Base-by-base conservation (phyloP, 2,329 filamentous ascomycete species). In the Scorias spongiosa region DNA sequence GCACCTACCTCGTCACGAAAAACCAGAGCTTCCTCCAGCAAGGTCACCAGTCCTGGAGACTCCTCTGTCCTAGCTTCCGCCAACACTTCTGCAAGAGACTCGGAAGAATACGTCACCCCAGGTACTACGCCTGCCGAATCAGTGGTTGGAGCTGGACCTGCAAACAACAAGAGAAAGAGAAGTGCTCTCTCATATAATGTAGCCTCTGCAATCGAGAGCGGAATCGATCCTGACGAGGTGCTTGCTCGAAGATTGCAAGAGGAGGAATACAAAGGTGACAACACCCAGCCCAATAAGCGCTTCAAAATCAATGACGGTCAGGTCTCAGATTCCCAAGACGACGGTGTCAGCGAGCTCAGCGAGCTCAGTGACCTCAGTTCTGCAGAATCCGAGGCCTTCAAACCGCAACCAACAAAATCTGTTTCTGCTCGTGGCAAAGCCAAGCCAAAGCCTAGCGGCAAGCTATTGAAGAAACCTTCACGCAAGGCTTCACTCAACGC, bases 41-140 rank as follows among this genome's bases (percentile, higher is more conserved):
- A 40, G 18, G 11, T 14, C 17, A 12, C 4, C 12, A 40, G 14
- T 11, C 14, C 38, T 29, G 10, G 29, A 15, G 46, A 42, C 36
- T 46, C 44, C 12, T 14, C 40, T 41, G 37, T 43, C 41, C 48
- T 46, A 29, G 37, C 43, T 4, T 47, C 46, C 2, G 46, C 48
- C 6, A 53, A 46, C 47, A 48, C 46, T 18, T 57, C 57, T 9
- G 59, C 61, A 28, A 57, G 66, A 43, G 66, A 66, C 43, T 63
- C 65, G 5, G 71, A 65, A 10, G 72, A 68, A 14, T 73, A 71
- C 52, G 76, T 75, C 46, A 82, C 79, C 2, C 77, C 78, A 4
- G 72, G 67, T 32, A 82, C 79, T 14, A 80, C 76, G 9, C 76
- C 75, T 3, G 67, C 64, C 17, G 63, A 66, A 18, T 66, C 66